A percentile compares a stretch with the other conserved stretches of the same genome.
phyloP scores from a whole-genome alignment of 768 basidiomycete genomes.

The Suillus alpinus region DNA sequence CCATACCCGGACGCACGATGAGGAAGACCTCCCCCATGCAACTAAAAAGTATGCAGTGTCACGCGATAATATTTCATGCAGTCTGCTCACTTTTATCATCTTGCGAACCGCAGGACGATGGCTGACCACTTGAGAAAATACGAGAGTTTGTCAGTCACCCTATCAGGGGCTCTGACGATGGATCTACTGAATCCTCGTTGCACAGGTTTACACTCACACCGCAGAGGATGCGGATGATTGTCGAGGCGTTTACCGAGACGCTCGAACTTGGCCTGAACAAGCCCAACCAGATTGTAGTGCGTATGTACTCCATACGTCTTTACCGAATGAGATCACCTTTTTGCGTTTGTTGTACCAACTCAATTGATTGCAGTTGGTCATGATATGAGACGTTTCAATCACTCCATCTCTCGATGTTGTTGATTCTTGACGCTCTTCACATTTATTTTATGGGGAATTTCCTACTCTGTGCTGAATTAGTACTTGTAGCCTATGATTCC shows the following conservation, averaged over 20 bases:
- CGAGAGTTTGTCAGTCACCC: conserved; percentile 68
- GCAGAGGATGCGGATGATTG: conserved; percentile 94
- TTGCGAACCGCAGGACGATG: conserved; percentile 63
- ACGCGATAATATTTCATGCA: background rate
- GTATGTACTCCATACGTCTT: conserved; percentile 32
- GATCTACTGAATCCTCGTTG: conserved; percentile 3
- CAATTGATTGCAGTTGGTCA: background rate
- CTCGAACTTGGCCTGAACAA: conserved; percentile 85
- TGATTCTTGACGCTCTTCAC: background rate
- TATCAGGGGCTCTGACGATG: conserved; percentile 12
- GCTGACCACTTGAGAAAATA: conserved; percentile 91
- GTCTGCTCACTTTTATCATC: conserved; percentile 2
- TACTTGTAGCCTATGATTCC: conserved; percentile 85
- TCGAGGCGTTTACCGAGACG: conserved; percentile 91
- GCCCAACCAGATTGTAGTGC: conserved; percentile 80
- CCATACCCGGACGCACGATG: conserved; percentile 86
- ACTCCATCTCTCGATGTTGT: background rate
- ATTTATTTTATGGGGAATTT: background rate
- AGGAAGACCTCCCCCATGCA: conserved; percentile 86
- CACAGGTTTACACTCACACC: conserved; percentile 81
- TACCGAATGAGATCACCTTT: conserved; percentile 1
- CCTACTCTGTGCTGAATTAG: conserved; percentile 9
- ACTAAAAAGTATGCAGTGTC: conserved; percentile 73
- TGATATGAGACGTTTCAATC: background rate
- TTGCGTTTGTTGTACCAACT: conserved; percentile 7